Percentiles rank a stretch among this genome's conserved stretches.
Evolutionary conservation across 1,139 yeast genomes (phyloP).

Genomic region (Yamadazyma dushanensis): DNA sequence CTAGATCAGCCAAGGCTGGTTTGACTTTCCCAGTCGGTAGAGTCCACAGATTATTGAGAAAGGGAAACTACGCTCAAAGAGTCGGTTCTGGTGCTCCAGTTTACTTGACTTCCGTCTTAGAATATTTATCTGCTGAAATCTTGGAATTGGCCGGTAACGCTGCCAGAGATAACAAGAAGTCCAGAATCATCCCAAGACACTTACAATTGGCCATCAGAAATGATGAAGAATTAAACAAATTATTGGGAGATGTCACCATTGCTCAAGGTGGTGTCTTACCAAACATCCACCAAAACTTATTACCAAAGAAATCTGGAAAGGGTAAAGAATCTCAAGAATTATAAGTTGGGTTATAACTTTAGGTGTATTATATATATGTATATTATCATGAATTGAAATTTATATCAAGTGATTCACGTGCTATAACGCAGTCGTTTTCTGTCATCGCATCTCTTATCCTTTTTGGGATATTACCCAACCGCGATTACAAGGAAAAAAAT

Average conservation of each 20-base stretch:
- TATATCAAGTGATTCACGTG: conserved; percentile 1
- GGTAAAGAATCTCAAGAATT: conserved; percentile 82
- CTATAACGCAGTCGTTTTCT: no score
- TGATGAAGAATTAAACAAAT: conserved; percentile 94
- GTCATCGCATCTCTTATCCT: background rate
- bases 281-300: conserved; percentile 91
- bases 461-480: background rate
- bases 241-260: conserved; percentile 60
- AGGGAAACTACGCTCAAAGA: conserved; percentile 99
- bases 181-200: conserved; percentile 98
- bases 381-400: conserved; percentile 6
- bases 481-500: background rate
- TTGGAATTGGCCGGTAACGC: conserved; percentile 99
- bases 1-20: conserved; percentile 98
- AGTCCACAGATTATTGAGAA: conserved; percentile 95
- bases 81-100: conserved; percentile 99
- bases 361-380: conserved; percentile 7
- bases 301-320: conserved; percentile 89
- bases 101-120: conserved; percentile 93
- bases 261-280: conserved; percentile 99
- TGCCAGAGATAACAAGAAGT: conserved; percentile 96
- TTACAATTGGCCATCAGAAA: conserved; percentile 97
- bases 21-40: conserved; percentile 99
- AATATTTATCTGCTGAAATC: conserved; percentile 95
- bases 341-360: conserved; percentile 33